Evolutionary conservation across 441 rosid genomes (phyloP), one percentile per base, ranked within the genome.

Genomic region (Jatropha podagrica): DNA sequence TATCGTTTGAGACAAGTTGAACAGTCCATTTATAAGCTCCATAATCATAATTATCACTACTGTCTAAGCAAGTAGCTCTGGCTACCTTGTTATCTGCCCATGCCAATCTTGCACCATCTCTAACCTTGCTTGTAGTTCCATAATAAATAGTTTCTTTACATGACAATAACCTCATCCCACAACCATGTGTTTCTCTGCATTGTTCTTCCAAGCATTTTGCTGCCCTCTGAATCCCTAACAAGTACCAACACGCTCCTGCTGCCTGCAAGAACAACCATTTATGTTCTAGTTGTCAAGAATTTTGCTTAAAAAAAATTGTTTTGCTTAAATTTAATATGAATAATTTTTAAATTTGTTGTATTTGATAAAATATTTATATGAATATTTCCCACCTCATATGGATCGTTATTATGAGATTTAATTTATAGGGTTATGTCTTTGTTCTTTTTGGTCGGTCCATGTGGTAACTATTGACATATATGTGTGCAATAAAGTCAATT

Each of bases 211-310:
- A 71, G 77, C 99, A 95, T 69, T 89, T 90, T 12, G 87, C 88
- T 5, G 98, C 78, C 77, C 97, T 88, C 67, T 95, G 99, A 49
- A 93, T 84, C 58, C 99, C 99, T 71, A 95, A 73, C 71, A 95
- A 86, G 84, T 95, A 95, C 99, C 99, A 95, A 81, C 97, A 95
- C 49, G 97, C 99, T 70, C 99, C 99, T 12, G 97, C 96, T 8
- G 94, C 97, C 98, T 95, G 83, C 75, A 72, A 59, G 27, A 42
- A 4, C 37, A 14, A 58, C 20, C 56, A 20, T 42, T 20, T n/a
- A 32, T 32, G 32, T 32, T 32, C 32, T 32, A 32, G 51, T 46
- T 46, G 12, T 46, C 2, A 48, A 48, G 15, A 48, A 48, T 48
- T 48, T 48, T 12, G 13, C 52, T 10, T 48, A 10, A 12, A 48